Evolutionary conservation across 2,329 filamentous ascomycete genomes (phyloP).

Genomic region (Zopfia rhizophila): DNA sequence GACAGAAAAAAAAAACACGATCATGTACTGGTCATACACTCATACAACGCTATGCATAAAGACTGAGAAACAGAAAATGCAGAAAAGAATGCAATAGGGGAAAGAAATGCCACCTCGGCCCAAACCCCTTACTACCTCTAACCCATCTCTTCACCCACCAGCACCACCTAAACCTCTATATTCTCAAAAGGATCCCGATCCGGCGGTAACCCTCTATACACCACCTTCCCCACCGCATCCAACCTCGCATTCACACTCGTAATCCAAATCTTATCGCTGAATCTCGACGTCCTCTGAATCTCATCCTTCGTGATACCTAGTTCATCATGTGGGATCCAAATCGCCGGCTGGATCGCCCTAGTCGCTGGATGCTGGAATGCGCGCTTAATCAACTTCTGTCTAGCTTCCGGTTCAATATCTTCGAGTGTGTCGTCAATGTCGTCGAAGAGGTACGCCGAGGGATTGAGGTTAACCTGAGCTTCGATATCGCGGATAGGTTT

Average conservation of each 20-base stretch:
- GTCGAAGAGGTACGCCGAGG: constrained; percentile 84
- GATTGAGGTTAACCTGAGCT: constrained; percentile 63
- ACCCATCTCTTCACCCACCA: not conserved
- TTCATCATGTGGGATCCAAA: constrained; percentile 95
- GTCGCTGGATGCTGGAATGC: constrained; percentile 93
- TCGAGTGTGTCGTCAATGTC: constrained; percentile 93
- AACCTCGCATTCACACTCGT: constrained; percentile 92
- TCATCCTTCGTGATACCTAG: constrained; percentile 93
- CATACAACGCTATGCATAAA: constrained; percentile 16
- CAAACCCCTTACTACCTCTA: not conserved
- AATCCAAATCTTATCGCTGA: constrained; percentile 85
- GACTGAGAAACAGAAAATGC: not conserved
- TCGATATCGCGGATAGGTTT: constrained; percentile 48
- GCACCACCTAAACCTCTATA: constrained; percentile 39
- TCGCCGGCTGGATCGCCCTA: constrained; percentile 82
- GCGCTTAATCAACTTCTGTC: constrained; percentile 84
- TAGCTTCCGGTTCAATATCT: constrained; percentile 88
- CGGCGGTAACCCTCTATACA: constrained; percentile 86
- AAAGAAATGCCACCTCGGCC: not conserved
- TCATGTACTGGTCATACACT: constrained; percentile 6
- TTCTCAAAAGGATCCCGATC: constrained; percentile 67
- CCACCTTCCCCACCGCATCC: constrained; percentile 82
- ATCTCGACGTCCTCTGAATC: constrained; percentile 77
- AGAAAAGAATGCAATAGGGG: constrained; percentile 9
- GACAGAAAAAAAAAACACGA: not conserved